A percentile compares a stretch with the other conserved stretches of the same genome.
Evolutionary conservation across 441 rosid genomes (phyloP).

Genomic region (Syzygium malaccense): DNA sequence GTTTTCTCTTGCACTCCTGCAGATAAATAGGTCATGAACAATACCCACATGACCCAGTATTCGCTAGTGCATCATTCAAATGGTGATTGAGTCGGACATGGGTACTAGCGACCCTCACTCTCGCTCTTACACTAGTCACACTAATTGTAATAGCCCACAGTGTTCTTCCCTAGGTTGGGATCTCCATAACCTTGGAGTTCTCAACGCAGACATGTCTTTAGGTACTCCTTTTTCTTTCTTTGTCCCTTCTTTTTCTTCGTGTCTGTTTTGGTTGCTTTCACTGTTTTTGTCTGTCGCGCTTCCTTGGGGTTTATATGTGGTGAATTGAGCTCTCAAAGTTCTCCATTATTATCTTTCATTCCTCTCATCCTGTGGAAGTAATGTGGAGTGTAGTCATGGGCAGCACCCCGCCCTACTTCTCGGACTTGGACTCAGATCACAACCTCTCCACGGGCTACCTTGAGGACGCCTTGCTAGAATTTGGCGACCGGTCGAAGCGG

Average conservation of each 20-base stretch:
- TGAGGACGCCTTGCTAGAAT: slow-evolving; percentile 73
- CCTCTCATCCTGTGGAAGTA: not conserved
- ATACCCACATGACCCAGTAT: not conserved
- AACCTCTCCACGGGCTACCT: slow-evolving; percentile 72
- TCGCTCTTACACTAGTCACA: slow-evolving; percentile 17
- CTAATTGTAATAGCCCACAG: not conserved
- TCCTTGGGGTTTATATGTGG: not conserved
- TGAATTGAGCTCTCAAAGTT: not conserved
- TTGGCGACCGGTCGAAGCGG: slow-evolving; percentile 53
- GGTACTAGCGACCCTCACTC: slow-evolving; percentile 34
- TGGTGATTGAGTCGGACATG: slow-evolving; percentile 14
- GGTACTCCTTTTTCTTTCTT: slow-evolving; percentile 15
- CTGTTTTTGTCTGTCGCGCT: slow-evolving; percentile 11
- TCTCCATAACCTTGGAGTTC: slow-evolving; percentile 71
- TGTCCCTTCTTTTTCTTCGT: not conserved
- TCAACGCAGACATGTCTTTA: slow-evolving; percentile 68
- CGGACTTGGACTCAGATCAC: slow-evolving; percentile 32
- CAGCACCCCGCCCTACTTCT: slow-evolving; percentile 25
- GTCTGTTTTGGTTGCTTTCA: not conserved
- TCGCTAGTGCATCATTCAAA: not conserved
- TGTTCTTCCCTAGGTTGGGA: slow-evolving; percentile 61
- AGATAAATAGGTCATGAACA: not conserved
- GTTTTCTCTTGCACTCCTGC: not conserved
- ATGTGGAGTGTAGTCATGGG: slow-evolving; percentile 30
- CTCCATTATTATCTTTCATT: not conserved